Base-by-base conservation (phyloP, 139 green algal species). In the Chlorella ohadii region DNA sequence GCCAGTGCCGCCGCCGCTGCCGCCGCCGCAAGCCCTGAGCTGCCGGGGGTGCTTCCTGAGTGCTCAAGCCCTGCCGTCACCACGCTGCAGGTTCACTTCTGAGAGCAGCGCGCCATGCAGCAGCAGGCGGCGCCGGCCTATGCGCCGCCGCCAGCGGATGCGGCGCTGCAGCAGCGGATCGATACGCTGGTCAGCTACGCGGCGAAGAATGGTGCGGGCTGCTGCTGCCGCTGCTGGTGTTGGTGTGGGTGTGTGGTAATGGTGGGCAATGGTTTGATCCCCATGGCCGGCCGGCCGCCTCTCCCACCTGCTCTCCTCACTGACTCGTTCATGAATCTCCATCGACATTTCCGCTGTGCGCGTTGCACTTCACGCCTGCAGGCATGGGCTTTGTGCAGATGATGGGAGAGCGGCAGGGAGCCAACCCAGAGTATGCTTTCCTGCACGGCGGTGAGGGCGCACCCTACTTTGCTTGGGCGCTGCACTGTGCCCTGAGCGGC, bases 341-440 rank as follows among this genome's bases (percentile, higher is more conserved):
- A n/a, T n/a, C n/a, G n/a, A n/a, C n/a, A n/a, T n/a, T n/a, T n/a
- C n/a, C n/a, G n/a, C n/a, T n/a, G n/a, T n/a, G n/a, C 11, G 44
- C 11, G 6, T 55, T 55, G 44, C 44, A 16, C 7, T 55, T 55
- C 11, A 55, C 44, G 6, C 44, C 27, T 34, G 56, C 56, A 89
- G 85, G 85, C 38, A n/a, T 59, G 23, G 67, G 39, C 31, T 91
- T 92, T 36, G 70, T 92, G 28, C 83, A 91, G 16, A 39, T 86
- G 38, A 83, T 87, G 77, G 25, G 36, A 6, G 34, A 78, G 55
- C 86, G 83, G 44, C 88, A 91, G 76, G 65, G 33, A 0, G 36
- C 13, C 33, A 89, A 91, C 72, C 87, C 82, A 11, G 87, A 91
- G 34, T 91, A 85, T 66, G 59, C 44, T 17, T 91, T 91, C 57